A percentile compares a stretch with the other conserved stretches of the same genome.
phyloP scores from a whole-genome alignment of 1,139 yeast species.

The Kurtzmaniella quercitrusa region DNA sequence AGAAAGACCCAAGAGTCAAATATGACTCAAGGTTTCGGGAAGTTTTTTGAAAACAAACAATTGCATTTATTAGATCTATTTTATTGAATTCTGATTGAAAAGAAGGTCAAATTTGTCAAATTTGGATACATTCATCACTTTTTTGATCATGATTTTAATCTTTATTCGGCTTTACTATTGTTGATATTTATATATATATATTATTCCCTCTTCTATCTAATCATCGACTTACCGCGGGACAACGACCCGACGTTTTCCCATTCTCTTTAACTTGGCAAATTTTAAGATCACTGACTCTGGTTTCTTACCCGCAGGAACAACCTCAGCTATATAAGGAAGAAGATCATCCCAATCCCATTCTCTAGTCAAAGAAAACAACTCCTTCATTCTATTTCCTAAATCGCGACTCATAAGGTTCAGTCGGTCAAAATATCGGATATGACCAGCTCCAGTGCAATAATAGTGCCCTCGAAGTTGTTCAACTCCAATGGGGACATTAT shows the following conservation, averaged over 20 bases:
- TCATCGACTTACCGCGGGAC: conserved; percentile 14
- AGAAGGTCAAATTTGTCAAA: background rate
- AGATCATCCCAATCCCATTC: conserved; percentile 75
- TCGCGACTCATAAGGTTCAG: conserved; percentile 43
- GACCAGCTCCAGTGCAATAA: conserved; percentile 40
- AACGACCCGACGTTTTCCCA: conserved; percentile 39
- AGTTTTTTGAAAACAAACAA: no score
- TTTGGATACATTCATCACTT: no score
- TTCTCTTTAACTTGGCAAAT: conserved; percentile 62
- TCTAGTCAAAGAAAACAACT: conserved; percentile 55
- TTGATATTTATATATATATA: background rate
- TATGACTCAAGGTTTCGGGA: no score
- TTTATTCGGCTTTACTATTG: no score
- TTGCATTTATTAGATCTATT: no score
- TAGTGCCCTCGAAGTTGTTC: conserved; percentile 51
- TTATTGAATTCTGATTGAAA: background rate
- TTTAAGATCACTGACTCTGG: conserved; percentile 71
- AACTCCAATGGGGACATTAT: conserved; percentile 53
- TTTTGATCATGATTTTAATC: no score
- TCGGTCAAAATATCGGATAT: conserved; percentile 51
- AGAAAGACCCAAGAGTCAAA: no score
- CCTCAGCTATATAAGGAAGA: conserved; percentile 59
- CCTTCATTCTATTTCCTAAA: conserved; percentile 51
- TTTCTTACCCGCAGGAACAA: conserved; percentile 54
- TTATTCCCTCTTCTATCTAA: background rate